Evolutionary conservation across 768 basidiomycete genomes (phyloP).

Genomic region (Auriscalpium vulgare): DNA sequence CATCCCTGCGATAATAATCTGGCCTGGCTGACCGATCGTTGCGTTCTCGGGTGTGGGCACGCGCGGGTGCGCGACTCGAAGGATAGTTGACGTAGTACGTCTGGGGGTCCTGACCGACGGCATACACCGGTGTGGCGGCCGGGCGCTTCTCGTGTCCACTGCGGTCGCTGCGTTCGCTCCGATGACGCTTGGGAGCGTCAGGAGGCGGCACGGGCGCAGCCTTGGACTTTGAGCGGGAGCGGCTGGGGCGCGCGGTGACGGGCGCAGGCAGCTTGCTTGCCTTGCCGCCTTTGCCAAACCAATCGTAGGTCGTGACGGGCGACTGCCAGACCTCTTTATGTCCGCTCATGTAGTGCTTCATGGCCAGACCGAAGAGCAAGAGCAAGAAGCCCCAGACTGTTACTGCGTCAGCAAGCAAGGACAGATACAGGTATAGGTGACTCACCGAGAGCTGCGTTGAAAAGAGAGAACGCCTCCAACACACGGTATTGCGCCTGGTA

Average conservation of each 20-base stretch:
- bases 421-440: conserved; percentile 6
- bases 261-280: conserved; percentile 35
- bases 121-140: background rate
- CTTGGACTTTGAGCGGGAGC: conserved; percentile 6
- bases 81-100: conserved; percentile 11
- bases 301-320: conserved; percentile 63
- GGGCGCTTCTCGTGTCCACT: conserved; percentile 9
- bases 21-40: conserved; percentile 8
- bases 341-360: conserved; percentile 36
- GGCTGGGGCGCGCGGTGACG: conserved; percentile 26
- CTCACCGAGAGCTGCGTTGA: conserved; percentile 68
- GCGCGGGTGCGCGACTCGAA: background rate
- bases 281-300: conserved; percentile 41
- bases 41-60: conserved; percentile 14
- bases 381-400: conserved; percentile 42
- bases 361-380: conserved; percentile 35
- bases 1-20: conserved; percentile 26
- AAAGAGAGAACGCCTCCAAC: conserved; percentile 69
- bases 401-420: conserved; percentile 7
- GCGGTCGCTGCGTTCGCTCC: conserved; percentile 1
- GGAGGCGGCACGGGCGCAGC: background rate
- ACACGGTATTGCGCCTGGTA: conserved; percentile 88
- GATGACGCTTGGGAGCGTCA: background rate
- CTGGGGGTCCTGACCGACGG: conserved; percentile 2
- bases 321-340: conserved; percentile 54